Percentiles rank a stretch among this genome's conserved stretches.
These are phyloP conservation scores for Ogataea hybrid DNA, from an alignment of 1,139 yeast species.

Conservation along the genomic window DNA sequence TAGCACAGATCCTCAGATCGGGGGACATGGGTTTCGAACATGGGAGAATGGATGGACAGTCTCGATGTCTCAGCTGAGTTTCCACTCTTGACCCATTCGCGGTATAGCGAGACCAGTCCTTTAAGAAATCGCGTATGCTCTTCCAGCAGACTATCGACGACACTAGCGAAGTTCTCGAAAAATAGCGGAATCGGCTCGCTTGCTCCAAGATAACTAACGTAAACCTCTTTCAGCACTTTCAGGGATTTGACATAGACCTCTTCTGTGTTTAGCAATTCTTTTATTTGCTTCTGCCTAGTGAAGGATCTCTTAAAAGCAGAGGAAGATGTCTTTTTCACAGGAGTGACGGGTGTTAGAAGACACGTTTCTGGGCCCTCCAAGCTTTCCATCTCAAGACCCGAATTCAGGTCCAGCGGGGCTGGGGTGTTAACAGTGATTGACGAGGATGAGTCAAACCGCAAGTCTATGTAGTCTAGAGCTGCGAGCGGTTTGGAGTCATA, in stretches of 20 bases:
- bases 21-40: constrained; percentile 22
- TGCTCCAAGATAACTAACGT: constrained; percentile 36
- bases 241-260: constrained; percentile 43
- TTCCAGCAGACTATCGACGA: constrained; percentile 29
- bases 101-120: constrained; percentile 23
- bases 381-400: constrained; percentile 3
- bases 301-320: constrained; percentile 26
- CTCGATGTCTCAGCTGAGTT: constrained; percentile 15
- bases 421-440: constrained; percentile 10
- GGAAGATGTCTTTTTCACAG: constrained; percentile 11
- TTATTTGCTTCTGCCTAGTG: constrained; percentile 38
- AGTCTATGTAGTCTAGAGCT: constrained; percentile 2
- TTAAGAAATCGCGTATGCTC: constrained; percentile 32
- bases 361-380: constrained; percentile 13
- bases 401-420: not conserved
- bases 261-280: constrained; percentile 50
- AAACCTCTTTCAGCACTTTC: constrained; percentile 38
- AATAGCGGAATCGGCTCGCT: constrained; percentile 31
- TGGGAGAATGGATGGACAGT: constrained; percentile 22
- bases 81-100: constrained; percentile 17
- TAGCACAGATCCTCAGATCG: constrained; percentile 19
- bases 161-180: constrained; percentile 27
- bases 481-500: not conserved
- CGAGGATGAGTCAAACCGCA: constrained; percentile 14
- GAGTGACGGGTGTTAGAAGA: constrained; percentile 11